phyloP scores from a whole-genome alignment of 1,139 yeast species.

The Zygoascus sp. region DNA sequence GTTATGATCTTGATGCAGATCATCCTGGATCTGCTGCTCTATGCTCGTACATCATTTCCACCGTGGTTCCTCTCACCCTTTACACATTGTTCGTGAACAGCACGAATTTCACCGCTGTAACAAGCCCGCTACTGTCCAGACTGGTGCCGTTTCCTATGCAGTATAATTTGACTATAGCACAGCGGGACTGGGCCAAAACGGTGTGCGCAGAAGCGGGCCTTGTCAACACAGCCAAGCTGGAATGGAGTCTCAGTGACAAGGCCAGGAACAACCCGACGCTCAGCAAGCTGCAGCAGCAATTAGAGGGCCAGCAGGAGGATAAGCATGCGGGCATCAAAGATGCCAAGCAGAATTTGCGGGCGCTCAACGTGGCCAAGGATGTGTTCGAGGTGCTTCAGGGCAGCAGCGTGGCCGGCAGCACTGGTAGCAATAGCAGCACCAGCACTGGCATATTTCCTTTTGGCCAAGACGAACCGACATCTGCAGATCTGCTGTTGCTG shows the following conservation, averaged over 20 bases:
- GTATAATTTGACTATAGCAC: conserved; percentile 65
- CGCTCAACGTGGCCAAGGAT: conserved; percentile 43
- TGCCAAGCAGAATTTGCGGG: conserved; percentile 49
- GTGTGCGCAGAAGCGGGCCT: conserved; percentile 36
- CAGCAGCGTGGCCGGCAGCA: background rate
- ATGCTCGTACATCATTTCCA: conserved; percentile 40
- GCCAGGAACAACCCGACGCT: conserved; percentile 17
- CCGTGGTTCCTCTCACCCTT: conserved; percentile 48
- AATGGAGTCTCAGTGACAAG: conserved; percentile 6
- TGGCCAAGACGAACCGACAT: conserved; percentile 16
- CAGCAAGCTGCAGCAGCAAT: conserved; percentile 32
- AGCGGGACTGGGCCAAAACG: conserved; percentile 46
- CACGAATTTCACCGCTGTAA: conserved; percentile 58
- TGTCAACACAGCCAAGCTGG: conserved; percentile 5
- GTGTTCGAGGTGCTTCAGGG: conserved; percentile 30
- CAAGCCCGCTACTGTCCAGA: conserved; percentile 55
- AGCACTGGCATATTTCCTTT: conserved; percentile 13
- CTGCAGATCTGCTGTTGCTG: conserved; percentile 27
- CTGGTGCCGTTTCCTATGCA: conserved; percentile 81
- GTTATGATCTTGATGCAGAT: conserved; percentile 23
- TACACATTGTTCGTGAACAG: conserved; percentile 59
- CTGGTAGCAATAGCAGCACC: background rate
- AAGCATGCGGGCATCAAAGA: conserved; percentile 45
- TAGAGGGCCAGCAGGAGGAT: conserved; percentile 44
- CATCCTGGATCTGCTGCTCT: conserved; percentile 33